Conservation (phyloP, 257 asterid genomes). For the Salvia hispanica region DNA sequence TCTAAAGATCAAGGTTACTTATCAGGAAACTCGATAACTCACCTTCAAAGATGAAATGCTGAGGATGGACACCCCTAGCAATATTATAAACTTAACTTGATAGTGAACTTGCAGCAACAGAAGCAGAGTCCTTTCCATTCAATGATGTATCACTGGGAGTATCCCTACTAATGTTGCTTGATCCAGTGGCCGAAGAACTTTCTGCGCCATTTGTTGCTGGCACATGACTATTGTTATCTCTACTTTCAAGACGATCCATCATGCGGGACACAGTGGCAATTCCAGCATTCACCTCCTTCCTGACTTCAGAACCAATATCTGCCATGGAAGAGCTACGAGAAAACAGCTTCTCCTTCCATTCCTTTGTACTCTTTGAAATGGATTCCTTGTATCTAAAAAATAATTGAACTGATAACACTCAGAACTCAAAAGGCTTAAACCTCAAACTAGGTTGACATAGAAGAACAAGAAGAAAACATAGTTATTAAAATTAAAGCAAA, state of each 20-base stretch:
- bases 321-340: slow-evolving; percentile 76
- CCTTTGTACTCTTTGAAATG: slow-evolving; percentile 76
- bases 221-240: slow-evolving; percentile 46
- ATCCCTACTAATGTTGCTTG: slow-evolving; percentile 43
- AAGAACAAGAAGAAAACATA: neutral
- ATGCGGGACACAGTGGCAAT: slow-evolving; percentile 79
- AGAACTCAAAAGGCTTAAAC: slow-evolving; percentile 21
- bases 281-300: slow-evolving; percentile 80
- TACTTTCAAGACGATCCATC: slow-evolving; percentile 86
- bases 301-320: slow-evolving; percentile 73
- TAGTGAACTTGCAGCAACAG: slow-evolving; percentile 53
- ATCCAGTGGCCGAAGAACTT: slow-evolving; percentile 43
- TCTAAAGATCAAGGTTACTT: neutral
- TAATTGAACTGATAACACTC: slow-evolving; percentile 19
- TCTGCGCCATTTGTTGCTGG: slow-evolving; percentile 31
- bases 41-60: slow-evolving; percentile 75
- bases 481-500: neutral
- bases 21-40: slow-evolving; percentile 35
- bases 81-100: slow-evolving; percentile 37
- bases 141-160: slow-evolving; percentile 33
- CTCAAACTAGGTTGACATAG: neutral
- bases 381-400: slow-evolving; percentile 78
- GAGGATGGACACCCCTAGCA: slow-evolving; percentile 46
- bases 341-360: slow-evolving; percentile 88
- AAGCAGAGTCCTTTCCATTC: slow-evolving; percentile 41